Evolutionary conservation across 768 basidiomycete genomes (phyloP), one percentile per base, ranked within the genome.

Genomic region (Crucibulum laeve): DNA sequence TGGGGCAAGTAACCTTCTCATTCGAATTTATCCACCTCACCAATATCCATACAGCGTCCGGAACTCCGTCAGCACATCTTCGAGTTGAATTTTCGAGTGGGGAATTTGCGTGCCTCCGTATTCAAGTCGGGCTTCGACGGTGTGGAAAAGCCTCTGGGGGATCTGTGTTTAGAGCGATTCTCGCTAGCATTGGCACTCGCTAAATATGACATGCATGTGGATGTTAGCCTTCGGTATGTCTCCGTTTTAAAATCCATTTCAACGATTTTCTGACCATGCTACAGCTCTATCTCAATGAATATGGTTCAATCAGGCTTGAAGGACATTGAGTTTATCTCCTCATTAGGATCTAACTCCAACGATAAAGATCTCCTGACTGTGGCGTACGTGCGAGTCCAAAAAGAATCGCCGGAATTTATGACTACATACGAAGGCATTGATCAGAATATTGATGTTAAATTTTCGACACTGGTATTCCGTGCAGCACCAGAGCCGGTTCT

Each of bases 401-500:
- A 76, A 53, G 74, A 79, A 21, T 94, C 93, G 3, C 93, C 96
- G 0, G 89, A 95, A 53, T 97, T 87, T 62, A 62, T 76, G 50
- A 77, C 81, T 1, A 64, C 80, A 3, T 85, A 87, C 62, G 91
- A 92, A 48, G 84, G 87, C 18, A 80, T 93, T 37, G 88, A 95
- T 54, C 94, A 96, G 63, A 87, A 69, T 46, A 79, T 98, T 45
- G 86, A 92, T 54, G 79, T 92, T 51, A 81, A 80, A 52, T 71
- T 98, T 28, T 94, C 95, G 3, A 96, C 95, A 0, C 82, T 99
- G 59, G 77, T 94, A 41, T 84, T 98, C 63, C 80, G 82, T 44
- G 82, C 87, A 3, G 86, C 87, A 5, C 93, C 96, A 0, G 91
- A 92, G 56, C 93, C 95, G 10, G 84, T 97, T 33, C 68, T 99